These are phyloP conservation scores for Lasiodiplodia sp. DNA, from an alignment of 2,329 filamentous ascomycete genomes.

Conservation along the genomic window DNA sequence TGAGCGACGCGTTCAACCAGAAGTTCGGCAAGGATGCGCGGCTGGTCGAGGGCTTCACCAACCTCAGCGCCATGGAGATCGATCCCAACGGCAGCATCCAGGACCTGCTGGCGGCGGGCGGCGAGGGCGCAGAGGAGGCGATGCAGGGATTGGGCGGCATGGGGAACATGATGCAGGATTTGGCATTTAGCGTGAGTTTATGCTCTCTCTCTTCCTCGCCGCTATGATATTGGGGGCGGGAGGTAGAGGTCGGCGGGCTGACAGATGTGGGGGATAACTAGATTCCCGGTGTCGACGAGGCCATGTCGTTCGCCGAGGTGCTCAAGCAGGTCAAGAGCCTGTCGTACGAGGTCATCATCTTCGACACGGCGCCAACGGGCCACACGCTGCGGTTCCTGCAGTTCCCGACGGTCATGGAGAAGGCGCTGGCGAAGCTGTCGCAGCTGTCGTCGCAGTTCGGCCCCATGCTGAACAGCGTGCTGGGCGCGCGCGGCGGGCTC, in stretches of 20 bases:
- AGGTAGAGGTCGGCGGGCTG: not conserved
- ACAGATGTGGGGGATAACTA: constrained; percentile 44
- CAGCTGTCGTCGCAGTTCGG: constrained; percentile 95
- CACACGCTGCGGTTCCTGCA: constrained; percentile 98
- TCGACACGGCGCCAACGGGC: constrained; percentile 97
- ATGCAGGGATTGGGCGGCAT: constrained; percentile 73
- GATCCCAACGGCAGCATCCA: constrained; percentile 98
- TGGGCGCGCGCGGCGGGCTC: constrained; percentile 77
- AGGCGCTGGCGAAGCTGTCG: constrained; percentile 95
- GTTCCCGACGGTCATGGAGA: constrained; percentile 97
- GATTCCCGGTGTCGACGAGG: constrained; percentile 98
- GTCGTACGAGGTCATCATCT: constrained; percentile 98
- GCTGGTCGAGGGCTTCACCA: constrained; percentile 88
- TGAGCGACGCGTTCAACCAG: constrained; percentile 96
- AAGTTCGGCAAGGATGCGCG: constrained; percentile 99
- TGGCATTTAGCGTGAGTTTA: constrained; percentile 83
- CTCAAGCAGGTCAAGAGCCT: constrained; percentile 99
- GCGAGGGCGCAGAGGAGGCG: constrained; percentile 73
- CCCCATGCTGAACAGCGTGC: constrained; percentile 91
- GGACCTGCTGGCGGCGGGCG: constrained; percentile 83
- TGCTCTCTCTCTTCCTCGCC: not conserved
- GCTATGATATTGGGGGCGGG: not conserved
- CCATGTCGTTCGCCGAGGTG: constrained; percentile 99
- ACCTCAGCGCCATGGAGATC: constrained; percentile 98
- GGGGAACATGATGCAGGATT: constrained; percentile 97